Conservation (phyloP, 345 rosid species). For the Hypericum perforatum region DNA sequence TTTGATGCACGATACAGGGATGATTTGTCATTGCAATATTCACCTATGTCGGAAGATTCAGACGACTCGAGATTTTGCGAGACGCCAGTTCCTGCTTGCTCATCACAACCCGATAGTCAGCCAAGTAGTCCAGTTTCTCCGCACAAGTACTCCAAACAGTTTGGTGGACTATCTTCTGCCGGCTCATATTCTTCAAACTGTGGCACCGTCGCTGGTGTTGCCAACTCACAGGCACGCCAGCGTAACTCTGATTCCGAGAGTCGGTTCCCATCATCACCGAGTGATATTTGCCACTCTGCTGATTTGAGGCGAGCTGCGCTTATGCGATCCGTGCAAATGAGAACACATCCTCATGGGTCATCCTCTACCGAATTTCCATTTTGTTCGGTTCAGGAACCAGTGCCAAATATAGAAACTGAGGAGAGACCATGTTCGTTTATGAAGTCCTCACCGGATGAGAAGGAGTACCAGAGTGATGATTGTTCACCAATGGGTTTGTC, state of each 20-base stretch:
- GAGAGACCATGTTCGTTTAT: conserved; percentile 45
- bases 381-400: conserved; percentile 45
- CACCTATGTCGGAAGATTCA: conserved; percentile 92
- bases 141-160: conserved; percentile 52
- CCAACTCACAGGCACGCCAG: conserved; percentile 49
- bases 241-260: conserved; percentile 87
- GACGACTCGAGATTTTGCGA: conserved; percentile 66
- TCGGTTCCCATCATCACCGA: conserved; percentile 90
- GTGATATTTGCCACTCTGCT: conserved; percentile 94
- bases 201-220: conserved; percentile 14
- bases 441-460: conserved; percentile 61
- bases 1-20: conserved; percentile 39
- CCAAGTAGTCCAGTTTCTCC: conserved; percentile 89
- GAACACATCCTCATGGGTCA: conserved; percentile 54
- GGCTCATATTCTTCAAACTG: conserved; percentile 29
- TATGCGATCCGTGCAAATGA: conserved; percentile 92
- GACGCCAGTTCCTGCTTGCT: conserved; percentile 34
- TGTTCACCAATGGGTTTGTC: conserved; percentile 37
- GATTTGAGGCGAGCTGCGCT: conserved; percentile 87
- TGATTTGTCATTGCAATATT: conserved; percentile 73
- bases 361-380: conserved; percentile 33
- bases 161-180: conserved; percentile 28
- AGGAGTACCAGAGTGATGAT: conserved; percentile 44
- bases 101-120: conserved; percentile 62
- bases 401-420: conserved; percentile 39